A percentile compares a stretch with the other conserved stretches of the same genome.
phyloP scores from a whole-genome alignment of 1,139 yeast species.

The Yamadazyma oceani region DNA sequence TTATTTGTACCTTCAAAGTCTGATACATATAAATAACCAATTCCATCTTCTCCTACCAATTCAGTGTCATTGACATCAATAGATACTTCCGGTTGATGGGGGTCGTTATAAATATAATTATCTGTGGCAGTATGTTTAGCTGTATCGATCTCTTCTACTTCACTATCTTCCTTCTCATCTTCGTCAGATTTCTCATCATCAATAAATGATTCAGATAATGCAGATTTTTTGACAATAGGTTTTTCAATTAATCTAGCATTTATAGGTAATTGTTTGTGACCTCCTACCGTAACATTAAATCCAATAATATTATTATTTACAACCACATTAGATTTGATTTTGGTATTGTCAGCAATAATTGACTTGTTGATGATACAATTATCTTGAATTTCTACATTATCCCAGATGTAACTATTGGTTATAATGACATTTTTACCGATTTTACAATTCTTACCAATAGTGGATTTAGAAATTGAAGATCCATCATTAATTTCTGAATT shows the following conservation, averaged over 20 bases:
- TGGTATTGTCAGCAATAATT: conserved; percentile 66
- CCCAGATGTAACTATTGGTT: conserved; percentile 83
- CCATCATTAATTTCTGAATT: conserved; percentile 66
- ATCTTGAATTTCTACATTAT: conserved; percentile 71
- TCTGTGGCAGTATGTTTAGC: too few species aligned
- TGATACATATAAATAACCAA: conserved; percentile 58
- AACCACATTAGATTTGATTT: conserved; percentile 50
- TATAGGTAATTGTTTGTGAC: conserved; percentile 43
- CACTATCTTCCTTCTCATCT: conserved; percentile 19
- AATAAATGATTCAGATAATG: conserved; percentile 25
- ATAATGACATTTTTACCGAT: conserved; percentile 78
- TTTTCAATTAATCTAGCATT: conserved; percentile 53
- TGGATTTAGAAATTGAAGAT: conserved; percentile 58
- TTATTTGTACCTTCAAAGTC: conserved; percentile 44
- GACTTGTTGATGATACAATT: conserved; percentile 56
- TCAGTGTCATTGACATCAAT: conserved; percentile 29
- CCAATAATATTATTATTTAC: conserved; percentile 82
- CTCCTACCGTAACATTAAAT: conserved; percentile 65
- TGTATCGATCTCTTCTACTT: conserved; percentile 7
- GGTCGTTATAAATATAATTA: too few species aligned
- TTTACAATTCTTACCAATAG: conserved; percentile 80
- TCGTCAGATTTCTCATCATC: conserved; percentile 32
- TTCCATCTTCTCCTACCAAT: conserved; percentile 60
- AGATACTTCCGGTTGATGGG: neutral
- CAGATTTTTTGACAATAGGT: conserved; percentile 38